Base-by-base conservation (phyloP, 495 filamentous ascomycete species). In the Daldinia decipiens region DNA sequence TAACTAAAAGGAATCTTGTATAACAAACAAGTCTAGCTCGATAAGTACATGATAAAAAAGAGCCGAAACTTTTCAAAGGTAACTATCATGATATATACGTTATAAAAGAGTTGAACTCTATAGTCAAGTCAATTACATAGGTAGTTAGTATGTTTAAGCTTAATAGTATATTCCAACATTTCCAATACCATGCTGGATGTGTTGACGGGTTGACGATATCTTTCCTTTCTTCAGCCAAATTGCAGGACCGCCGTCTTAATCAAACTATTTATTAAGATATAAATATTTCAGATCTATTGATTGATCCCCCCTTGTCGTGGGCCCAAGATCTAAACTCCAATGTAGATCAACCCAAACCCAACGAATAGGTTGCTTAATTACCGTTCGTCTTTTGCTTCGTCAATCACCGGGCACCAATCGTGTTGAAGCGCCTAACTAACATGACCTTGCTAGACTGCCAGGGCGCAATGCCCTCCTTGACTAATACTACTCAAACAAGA, bases 261-360 rank as follows among this genome's bases (percentile, higher is more conserved):
- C 34, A 36, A 40, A 27, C 13, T 19, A 36, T 26, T 24, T 31
- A 43, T 13, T 5, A 4, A 13, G 29, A 59, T 55, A 56, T 60
- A 65, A 36, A 61, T 71, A 62, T 40, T 55, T 29, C 34, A 51
- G 27, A 63, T 58, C 47, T 64, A 63, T 71, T 57, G 31, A 45
- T 55, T 26, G 4, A 27, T 27, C 21, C 21, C 21, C 70, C 70
- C 65, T 45, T 72, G 65, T 62, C 70, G 29, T 38, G 61, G 36
- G 56, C 52, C 45, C 56, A 57, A 68, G 64, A 68, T 68, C 65
- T 68, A 24, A 53, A 59, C 51, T 57, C 61, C 61, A 72, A 65
- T 58, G 64, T 43, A 67, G 70, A 72, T 72, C 65, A 72, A 62
- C 65, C 65, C 27, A 64, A 72, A 65, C 65, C 65, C 27, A 61